Conservation (phyloP, 129 eudicot genomes). For the Centrapalus pauciflorus region DNA sequence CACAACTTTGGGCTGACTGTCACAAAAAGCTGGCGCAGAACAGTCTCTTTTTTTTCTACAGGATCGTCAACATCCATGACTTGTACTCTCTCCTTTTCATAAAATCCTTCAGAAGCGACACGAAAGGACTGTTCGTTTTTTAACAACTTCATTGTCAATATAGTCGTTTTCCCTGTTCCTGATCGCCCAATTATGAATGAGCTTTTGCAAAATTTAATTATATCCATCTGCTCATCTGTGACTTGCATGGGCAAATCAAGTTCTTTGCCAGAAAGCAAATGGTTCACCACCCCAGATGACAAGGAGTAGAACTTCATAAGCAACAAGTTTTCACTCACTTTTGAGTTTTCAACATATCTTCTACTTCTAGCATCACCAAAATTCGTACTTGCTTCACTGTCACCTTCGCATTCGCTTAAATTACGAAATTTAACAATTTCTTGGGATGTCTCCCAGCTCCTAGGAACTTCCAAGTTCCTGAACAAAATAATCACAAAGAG, state of each 20-base stretch:
- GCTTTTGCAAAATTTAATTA: slow-evolving; percentile 45
- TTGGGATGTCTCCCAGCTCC: slow-evolving; percentile 36
- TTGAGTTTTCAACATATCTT: slow-evolving; percentile 61
- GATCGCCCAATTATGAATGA: slow-evolving; percentile 72
- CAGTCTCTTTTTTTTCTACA: slow-evolving; percentile 6
- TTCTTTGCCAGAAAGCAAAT: slow-evolving; percentile 58
- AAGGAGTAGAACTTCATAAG: slow-evolving; percentile 75
- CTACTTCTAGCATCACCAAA: slow-evolving; percentile 36
- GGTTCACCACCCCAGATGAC: slow-evolving; percentile 43
- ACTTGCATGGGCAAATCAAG: slow-evolving; percentile 67
- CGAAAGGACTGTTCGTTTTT: slow-evolving; percentile 44
- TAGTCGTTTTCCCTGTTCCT: slow-evolving; percentile 80
- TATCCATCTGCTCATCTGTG: slow-evolving; percentile 58
- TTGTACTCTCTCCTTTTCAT: slow-evolving; percentile 1
- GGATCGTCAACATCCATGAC: slow-evolving; percentile 1
- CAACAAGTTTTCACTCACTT: slow-evolving; percentile 72
- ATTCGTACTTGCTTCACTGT: slow-evolving; percentile 2
- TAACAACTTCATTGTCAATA: slow-evolving; percentile 64
- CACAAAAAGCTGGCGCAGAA: slow-evolving; percentile 66
- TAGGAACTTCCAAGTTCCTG: slow-evolving; percentile 63
- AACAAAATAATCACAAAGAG: too few relatives aligned
- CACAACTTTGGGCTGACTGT: slow-evolving; percentile 83
- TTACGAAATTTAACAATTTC: slow-evolving; percentile 38
- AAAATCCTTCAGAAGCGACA: slow-evolving; percentile 35
- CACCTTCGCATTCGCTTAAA: slow-evolving; percentile 3